phyloP scores from a whole-genome alignment of 1,284 basidiomycete species.

The Neolentinus lepideus region DNA sequence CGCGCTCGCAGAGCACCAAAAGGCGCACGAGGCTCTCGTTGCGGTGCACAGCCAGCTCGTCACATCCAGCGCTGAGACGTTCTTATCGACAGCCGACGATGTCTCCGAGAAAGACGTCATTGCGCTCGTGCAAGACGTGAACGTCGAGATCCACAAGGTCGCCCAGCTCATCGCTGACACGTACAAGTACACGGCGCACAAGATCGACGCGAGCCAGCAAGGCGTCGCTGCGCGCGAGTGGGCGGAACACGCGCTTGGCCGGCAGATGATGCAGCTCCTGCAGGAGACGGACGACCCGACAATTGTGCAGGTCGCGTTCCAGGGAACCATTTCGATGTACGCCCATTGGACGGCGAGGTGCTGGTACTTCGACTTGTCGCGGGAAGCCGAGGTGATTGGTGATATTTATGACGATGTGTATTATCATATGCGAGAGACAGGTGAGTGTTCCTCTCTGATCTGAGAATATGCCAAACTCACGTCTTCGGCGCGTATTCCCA shows the following conservation, averaged over 20 bases:
- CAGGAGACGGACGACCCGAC: background rate
- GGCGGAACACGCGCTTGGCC: background rate
- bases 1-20: background rate
- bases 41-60: background rate
- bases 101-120: background rate
- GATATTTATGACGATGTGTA: constrained; percentile 2
- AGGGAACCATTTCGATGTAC: background rate
- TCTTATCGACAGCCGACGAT: background rate
- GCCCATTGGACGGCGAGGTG: background rate
- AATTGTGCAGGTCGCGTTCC: constrained; percentile 2
- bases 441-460: background rate
- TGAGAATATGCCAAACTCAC: background rate
- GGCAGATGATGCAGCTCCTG: background rate
- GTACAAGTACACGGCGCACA: background rate
- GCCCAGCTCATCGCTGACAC: background rate
- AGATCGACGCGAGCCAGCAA: background rate
- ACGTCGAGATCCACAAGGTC: background rate
- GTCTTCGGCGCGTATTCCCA: background rate
- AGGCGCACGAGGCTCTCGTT: background rate
- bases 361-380: background rate
- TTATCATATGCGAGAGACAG: constrained; percentile 1
- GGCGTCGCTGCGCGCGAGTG: background rate
- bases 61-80: background rate
- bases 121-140: background rate
- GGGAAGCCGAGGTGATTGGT: background rate